Percentiles rank a stretch among this genome's conserved stretches.
phyloP scores from a whole-genome alignment of 768 basidiomycete species.

The Rhodosporidiobolus odoratus region DNA sequence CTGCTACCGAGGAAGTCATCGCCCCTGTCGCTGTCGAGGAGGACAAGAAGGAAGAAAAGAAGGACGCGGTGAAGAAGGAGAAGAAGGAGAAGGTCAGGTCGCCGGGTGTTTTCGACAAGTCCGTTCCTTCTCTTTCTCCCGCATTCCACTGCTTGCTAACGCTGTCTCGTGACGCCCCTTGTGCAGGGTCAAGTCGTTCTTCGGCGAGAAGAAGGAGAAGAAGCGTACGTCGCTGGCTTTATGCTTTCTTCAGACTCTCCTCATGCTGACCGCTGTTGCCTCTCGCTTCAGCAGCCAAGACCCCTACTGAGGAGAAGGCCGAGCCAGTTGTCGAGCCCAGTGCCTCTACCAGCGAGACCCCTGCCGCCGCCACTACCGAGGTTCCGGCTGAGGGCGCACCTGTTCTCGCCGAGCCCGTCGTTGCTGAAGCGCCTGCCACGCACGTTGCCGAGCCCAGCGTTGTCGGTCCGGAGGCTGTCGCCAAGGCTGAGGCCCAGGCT shows the following conservation, averaged over 20 bases:
- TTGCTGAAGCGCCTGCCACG: neutral
- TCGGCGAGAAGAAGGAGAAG: slow-evolving; percentile 31
- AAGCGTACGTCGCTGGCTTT: slow-evolving; percentile 13
- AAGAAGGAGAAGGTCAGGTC: slow-evolving; percentile 24
- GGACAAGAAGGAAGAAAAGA: neutral
- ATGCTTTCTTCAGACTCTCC: no score
- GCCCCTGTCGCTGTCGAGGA: neutral
- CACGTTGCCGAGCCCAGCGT: no score
- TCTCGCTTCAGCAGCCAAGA: slow-evolving; percentile 19
- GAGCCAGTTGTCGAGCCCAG: neutral
- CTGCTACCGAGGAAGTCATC: neutral
- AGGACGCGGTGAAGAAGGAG: slow-evolving; percentile 13
- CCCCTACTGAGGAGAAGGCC: slow-evolving; percentile 28
- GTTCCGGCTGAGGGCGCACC: neutral
- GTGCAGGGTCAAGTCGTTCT: slow-evolving; percentile 32
- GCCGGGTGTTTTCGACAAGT: slow-evolving; percentile 27
- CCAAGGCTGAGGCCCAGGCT: neutral
- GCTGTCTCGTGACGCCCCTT: neutral
- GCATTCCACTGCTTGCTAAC: no score
- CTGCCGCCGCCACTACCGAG: neutral
- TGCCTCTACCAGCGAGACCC: neutral
- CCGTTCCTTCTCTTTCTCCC: neutral
- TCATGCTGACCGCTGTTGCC: neutral
- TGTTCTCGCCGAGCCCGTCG: neutral
- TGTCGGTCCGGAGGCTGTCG: slow-evolving; percentile 26